Evolutionary conservation across 2,329 filamentous ascomycete genomes (phyloP).

Genomic region (Karstenula rhodostoma): DNA sequence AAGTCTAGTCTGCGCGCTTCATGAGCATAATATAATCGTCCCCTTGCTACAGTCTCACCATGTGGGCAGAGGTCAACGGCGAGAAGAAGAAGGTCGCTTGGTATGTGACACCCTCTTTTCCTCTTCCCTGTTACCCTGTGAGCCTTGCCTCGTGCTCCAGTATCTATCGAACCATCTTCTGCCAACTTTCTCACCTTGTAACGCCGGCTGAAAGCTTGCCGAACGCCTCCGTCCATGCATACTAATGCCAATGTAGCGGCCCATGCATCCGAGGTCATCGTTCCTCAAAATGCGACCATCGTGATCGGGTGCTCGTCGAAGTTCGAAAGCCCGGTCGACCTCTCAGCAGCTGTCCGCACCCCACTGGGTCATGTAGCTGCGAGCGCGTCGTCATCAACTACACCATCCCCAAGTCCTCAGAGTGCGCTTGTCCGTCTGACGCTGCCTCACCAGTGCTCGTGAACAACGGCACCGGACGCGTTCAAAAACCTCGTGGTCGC

Average conservation of each 20-base stretch:
- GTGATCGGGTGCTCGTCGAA: conserved; percentile 72
- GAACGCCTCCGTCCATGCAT: background rate
- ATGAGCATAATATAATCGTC: conserved; percentile 43
- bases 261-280: conserved; percentile 79
- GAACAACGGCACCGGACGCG: conserved; percentile 35
- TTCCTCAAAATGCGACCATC: conserved; percentile 77
- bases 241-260: conserved; percentile 59
- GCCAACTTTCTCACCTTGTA: background rate
- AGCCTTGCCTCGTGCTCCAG: too few species aligned
- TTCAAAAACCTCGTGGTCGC: conserved; percentile 42
- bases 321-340: conserved; percentile 77
- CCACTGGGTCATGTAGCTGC: conserved; percentile 68
- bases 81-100: conserved; percentile 79
- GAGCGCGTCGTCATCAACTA: conserved; percentile 65
- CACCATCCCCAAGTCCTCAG: conserved; percentile 52
- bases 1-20: conserved; percentile 20
- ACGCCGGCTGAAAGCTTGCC: background rate
- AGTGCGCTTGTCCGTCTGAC: conserved; percentile 49
- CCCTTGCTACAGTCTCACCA: conserved; percentile 49
- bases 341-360: conserved; percentile 73
- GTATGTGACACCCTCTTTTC: conserved; percentile 57
- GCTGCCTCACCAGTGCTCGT: conserved; percentile 32
- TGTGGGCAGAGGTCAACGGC: conserved; percentile 70
- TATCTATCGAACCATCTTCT: too few species aligned
- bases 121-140: background rate